Percentiles rank a stretch among this genome's conserved stretches.
Conservation (phyloP, 129 eudicot species). For the Saussurea involucrata region DNA sequence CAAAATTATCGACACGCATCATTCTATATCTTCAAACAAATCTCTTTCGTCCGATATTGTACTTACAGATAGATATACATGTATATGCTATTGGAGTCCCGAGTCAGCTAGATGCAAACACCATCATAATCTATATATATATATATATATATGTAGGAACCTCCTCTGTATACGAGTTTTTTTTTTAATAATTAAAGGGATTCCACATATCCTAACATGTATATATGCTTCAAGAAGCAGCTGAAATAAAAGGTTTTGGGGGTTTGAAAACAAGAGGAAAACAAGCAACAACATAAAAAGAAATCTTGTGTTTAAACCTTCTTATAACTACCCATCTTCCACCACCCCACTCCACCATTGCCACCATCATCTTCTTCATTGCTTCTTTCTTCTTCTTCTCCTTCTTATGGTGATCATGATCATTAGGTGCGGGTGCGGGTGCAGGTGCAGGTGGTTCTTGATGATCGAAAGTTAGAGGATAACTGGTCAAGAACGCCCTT, state of each 20-base stretch:
- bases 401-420: constrained; percentile 16
- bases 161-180: neutral
- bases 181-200: neutral
- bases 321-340: constrained; percentile 50
- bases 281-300: constrained; percentile 58
- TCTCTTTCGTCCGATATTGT: neutral
- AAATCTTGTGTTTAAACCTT: constrained; percentile 66
- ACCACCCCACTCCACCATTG: constrained; percentile 64
- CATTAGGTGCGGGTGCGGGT: neutral
- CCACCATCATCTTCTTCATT: constrained; percentile 48
- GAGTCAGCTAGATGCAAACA: neutral
- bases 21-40: neutral
- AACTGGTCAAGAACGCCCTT: constrained; percentile 71
- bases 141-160: neutral
- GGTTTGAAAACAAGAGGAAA: constrained; percentile 50
- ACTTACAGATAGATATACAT: neutral
- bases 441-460: constrained; percentile 5
- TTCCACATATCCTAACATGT: neutral
- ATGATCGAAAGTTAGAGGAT: constrained; percentile 58
- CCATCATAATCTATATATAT: neutral
- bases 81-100: neutral
- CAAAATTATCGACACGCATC: neutral
- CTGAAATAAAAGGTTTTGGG: constrained; percentile 47
- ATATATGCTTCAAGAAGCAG: neutral
- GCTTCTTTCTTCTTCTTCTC: constrained; percentile 29